Percentiles rank a stretch among this genome's conserved stretches.
Conservation (phyloP, 257 asterid species). For the Eustoma russellianum region DNA sequence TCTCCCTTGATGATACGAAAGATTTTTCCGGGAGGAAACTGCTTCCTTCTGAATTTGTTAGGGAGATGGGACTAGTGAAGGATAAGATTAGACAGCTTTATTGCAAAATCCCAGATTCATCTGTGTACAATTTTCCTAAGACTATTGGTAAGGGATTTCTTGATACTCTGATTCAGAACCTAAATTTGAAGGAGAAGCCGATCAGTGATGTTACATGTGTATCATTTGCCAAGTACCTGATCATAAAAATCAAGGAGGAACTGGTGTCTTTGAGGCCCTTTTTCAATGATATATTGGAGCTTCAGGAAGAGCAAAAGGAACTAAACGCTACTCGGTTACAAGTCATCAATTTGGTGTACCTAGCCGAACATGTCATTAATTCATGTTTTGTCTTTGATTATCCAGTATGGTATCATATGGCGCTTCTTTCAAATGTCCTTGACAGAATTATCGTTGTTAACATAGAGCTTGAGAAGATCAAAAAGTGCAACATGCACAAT, state of each 20-base stretch:
- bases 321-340: not conserved
- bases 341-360: not conserved
- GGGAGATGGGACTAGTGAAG: not conserved
- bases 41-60: not conserved
- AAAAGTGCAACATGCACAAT: no score
- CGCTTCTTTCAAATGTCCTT: not conserved
- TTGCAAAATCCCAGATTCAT: not conserved
- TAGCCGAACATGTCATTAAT: not conserved
- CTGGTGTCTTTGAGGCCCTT: not conserved
- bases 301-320: not conserved
- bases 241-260: not conserved
- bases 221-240: not conserved
- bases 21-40: not conserved
- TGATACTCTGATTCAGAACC: not conserved
- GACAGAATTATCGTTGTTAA: not conserved
- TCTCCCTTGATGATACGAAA: no score
- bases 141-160: not conserved
- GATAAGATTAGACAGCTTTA: not conserved
- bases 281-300: not conserved
- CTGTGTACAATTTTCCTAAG: not conserved
- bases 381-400: not conserved
- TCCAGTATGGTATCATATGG: constrained; percentile 1
- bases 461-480: not conserved
- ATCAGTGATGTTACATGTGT: not conserved
- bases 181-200: not conserved